Base-by-base conservation (phyloP, 2,329 filamentous ascomycete species). In the Clarireedia paspali region DNA sequence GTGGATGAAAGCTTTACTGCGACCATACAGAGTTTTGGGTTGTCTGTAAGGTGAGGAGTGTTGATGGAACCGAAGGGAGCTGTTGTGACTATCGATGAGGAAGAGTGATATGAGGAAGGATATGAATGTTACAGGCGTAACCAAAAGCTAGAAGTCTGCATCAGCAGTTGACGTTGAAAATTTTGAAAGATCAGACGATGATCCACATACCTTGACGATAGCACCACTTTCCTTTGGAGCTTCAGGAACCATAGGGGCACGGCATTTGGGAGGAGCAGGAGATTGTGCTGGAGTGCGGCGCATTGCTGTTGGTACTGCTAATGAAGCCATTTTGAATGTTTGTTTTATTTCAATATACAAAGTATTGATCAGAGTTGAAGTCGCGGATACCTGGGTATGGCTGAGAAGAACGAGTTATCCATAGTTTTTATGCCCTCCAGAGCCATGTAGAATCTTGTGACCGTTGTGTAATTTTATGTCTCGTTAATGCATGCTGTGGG, bases 41-140 rank as follows among this genome's bases (percentile, higher is more conserved):
- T 55, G 34, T n/a, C 38, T 47, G 4, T 45, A 49, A 10, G 50
- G 23, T 26, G 39, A 46, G 1, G 55, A 59, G 42, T 60, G 61
- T 9, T 56, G 53, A 38, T 60, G 56, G 15, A 57, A 47, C 36
- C 66, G 62, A 9, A 62, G 46, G 7, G 49, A 56, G 49, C 62
- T 48, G 49, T 67, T 67, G 4, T 57, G 57, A 1, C 54, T 50
- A 48, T 67, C 64, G 57, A 70, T 60, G 2, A 70, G 59, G 20
- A 64, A 63, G 52, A 70, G 67, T 9, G 67, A 68, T 49, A 70
- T 52, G 59, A 70, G 61, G 59, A 69, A 69, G 42, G 67, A 67
- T 48, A 69, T 15, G 57, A 70, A 69, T 17, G 62, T 63, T 38
- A 70, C 50, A 1, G 68, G 67, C 5, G 67, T 56, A 20, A 70